phyloP scores from a whole-genome alignment of 1,284 basidiomycete species.

The Cutaneotrichosporon dermatis region DNA sequence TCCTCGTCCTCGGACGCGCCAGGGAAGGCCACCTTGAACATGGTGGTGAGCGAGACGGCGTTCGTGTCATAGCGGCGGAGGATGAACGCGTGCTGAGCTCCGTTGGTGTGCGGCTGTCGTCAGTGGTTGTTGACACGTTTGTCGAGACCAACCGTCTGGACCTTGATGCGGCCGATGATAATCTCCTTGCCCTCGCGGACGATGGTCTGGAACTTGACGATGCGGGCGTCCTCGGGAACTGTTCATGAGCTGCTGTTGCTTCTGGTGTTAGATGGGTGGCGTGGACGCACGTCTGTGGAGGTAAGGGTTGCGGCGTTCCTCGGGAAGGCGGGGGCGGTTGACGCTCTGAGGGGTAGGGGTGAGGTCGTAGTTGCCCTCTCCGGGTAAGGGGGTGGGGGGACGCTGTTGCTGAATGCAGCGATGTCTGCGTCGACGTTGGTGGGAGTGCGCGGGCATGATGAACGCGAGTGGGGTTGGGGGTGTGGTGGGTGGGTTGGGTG shows the following conservation, averaged over 20 bases:
- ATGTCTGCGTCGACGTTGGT: constrained; percentile 22
- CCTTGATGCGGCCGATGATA: constrained; percentile 86
- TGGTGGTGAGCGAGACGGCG: constrained; percentile 90
- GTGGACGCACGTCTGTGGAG: constrained; percentile 29
- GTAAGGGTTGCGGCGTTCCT: constrained; percentile 35
- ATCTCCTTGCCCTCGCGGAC: constrained; percentile 76
- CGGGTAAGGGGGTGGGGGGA: constrained; percentile 41
- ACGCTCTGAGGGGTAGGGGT: constrained; percentile 34
- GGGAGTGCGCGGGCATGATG: constrained; percentile 8
- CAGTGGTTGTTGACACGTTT: neutral
- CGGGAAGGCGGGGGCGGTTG: constrained; percentile 43
- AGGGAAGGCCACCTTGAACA: constrained; percentile 97
- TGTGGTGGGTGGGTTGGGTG: neutral
- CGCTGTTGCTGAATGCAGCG: constrained; percentile 21
- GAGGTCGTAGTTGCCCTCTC: constrained; percentile 25
- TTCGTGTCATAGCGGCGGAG: constrained; percentile 93
- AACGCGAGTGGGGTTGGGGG: neutral
- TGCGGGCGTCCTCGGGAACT: constrained; percentile 42
- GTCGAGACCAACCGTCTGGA: constrained; percentile 66
- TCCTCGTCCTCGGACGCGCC: constrained; percentile 74
- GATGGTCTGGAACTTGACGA: constrained; percentile 77
- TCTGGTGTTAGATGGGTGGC: neutral
- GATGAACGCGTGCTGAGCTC: constrained; percentile 74
- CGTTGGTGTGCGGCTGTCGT: neutral
- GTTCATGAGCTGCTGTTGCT: neutral